Conservation (phyloP, 1,284 basidiomycete species). For the Cutaneotrichosporon cyanovorans region DNA sequence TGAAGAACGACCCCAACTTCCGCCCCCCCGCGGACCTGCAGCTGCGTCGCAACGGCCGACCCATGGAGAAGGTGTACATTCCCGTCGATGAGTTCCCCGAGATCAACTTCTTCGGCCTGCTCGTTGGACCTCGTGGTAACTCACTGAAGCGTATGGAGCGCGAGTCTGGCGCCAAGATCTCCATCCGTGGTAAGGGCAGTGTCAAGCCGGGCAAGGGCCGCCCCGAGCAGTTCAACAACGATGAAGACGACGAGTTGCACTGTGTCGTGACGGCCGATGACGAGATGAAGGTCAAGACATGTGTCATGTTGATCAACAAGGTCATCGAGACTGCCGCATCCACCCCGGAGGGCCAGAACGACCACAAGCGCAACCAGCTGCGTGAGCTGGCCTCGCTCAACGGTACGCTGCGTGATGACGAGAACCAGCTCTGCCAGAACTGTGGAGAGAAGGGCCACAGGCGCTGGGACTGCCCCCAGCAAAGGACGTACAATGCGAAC, state of each 20-base stretch:
- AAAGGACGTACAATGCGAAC: constrained; percentile 92
- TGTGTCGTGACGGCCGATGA: constrained; percentile 92
- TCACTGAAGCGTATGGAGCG: constrained; percentile 99
- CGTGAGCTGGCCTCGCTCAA: constrained; percentile 96
- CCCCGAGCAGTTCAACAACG: constrained; percentile 84
- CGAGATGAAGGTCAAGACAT: constrained; percentile 81
- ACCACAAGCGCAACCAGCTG: constrained; percentile 98
- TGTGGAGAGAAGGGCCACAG: constrained; percentile 78
- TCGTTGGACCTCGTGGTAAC: constrained; percentile 97
- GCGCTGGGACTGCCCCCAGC: constrained; percentile 95
- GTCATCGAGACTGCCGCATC: constrained; percentile 99
- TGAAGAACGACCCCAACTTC: constrained; percentile 97
- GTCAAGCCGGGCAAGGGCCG: constrained; percentile 98
- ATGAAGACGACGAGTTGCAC: constrained; percentile 98
- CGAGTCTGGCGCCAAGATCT: constrained; percentile 96
- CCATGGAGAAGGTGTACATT: constrained; percentile 97
- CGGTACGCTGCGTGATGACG: constrained; percentile 97
- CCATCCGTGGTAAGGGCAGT: constrained; percentile 94
- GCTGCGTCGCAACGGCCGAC: constrained; percentile 80
- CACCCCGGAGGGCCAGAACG: constrained; percentile 97
- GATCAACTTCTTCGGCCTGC: constrained; percentile 98
- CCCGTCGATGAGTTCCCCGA: constrained; percentile 99
- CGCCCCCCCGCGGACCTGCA: constrained; percentile 78
- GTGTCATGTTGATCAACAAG: constrained; percentile 90
- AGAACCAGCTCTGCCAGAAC: constrained; percentile 98